phyloP scores from a whole-genome alignment of 1,284 basidiomycete genomes.

The Trichosporon asahii region DNA sequence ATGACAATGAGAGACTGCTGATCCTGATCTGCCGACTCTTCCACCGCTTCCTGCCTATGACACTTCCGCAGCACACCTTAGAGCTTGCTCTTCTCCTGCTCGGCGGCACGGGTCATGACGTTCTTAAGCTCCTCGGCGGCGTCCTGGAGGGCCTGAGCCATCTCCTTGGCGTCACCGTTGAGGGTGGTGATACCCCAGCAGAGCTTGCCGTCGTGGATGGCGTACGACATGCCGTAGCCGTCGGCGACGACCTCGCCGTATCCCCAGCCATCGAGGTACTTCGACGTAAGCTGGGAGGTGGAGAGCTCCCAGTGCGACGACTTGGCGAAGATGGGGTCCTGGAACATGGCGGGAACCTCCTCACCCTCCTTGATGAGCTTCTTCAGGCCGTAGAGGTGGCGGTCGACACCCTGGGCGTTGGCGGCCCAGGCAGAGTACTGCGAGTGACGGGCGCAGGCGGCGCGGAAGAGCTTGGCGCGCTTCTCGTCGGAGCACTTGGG shows the following conservation, averaged over 20 bases:
- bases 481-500: constrained; percentile 58
- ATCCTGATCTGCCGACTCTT: neutral
- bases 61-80: constrained; percentile 11
- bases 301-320: constrained; percentile 88
- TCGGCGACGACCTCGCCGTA: constrained; percentile 93
- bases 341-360: constrained; percentile 71
- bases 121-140: constrained; percentile 70
- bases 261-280: constrained; percentile 90
- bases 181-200: constrained; percentile 89
- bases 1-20: constrained; percentile 5
- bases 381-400: constrained; percentile 92
- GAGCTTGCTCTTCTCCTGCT: constrained; percentile 35
- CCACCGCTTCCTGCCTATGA: neutral
- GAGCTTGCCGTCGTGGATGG: constrained; percentile 81
- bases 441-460: constrained; percentile 76
- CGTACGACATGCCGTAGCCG: constrained; percentile 90
- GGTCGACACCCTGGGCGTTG: constrained; percentile 90
- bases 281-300: constrained; percentile 80
- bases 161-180: constrained; percentile 61
- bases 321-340: constrained; percentile 67
- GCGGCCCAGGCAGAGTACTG: constrained; percentile 87
- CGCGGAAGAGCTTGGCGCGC: constrained; percentile 68
- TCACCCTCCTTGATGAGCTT: constrained; percentile 75
- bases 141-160: constrained; percentile 70
- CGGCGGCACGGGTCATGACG: constrained; percentile 68